Evolutionary conservation across 371 early-diverging fungal species (phyloP).

Genomic region (Mortierella sp.): DNA sequence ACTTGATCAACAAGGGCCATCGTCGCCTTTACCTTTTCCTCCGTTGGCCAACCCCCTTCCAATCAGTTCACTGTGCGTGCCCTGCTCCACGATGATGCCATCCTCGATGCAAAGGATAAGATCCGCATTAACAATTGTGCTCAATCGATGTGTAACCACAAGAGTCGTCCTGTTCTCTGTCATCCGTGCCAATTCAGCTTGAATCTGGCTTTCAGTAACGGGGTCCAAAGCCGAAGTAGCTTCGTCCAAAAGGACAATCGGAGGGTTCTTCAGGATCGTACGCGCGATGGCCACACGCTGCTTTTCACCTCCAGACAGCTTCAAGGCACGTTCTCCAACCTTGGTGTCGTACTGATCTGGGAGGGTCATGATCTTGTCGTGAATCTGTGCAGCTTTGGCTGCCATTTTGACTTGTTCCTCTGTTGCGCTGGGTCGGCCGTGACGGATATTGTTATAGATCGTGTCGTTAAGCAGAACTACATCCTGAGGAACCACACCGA

Average conservation of each 20-base stretch:
- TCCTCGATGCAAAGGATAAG: slow-evolving; percentile 81
- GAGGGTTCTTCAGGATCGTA: slow-evolving; percentile 80
- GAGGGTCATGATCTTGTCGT: slow-evolving; percentile 65
- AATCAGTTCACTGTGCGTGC: slow-evolving; percentile 85
- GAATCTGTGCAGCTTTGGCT: slow-evolving; percentile 63
- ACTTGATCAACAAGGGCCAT: not conserved
- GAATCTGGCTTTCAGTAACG: slow-evolving; percentile 85
- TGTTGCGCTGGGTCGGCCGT: slow-evolving; percentile 58
- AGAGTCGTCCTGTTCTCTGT: slow-evolving; percentile 91
- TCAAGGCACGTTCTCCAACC: slow-evolving; percentile 94
- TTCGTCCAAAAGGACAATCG: slow-evolving; percentile 83
- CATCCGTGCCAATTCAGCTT: slow-evolving; percentile 72
- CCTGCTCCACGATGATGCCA: slow-evolving; percentile 87
- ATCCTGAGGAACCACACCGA: slow-evolving; percentile 89
- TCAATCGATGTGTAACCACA: slow-evolving; percentile 93
- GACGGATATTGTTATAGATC: slow-evolving; percentile 70
- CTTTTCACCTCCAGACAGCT: slow-evolving; percentile 94
- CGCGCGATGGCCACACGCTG: slow-evolving; percentile 92
- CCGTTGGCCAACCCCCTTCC: slow-evolving; percentile 42
- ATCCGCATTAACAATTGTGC: slow-evolving; percentile 82
- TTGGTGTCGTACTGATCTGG: slow-evolving; percentile 62
- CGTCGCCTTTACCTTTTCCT: slow-evolving; percentile 28
- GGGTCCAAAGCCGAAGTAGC: slow-evolving; percentile 60
- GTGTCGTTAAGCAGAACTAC: slow-evolving; percentile 69
- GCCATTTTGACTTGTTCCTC: slow-evolving; percentile 59